Percentiles rank a stretch among this genome's conserved stretches.
phyloP scores from a whole-genome alignment of 371 early-diverging fungal species.

The Mortierella sp. region DNA sequence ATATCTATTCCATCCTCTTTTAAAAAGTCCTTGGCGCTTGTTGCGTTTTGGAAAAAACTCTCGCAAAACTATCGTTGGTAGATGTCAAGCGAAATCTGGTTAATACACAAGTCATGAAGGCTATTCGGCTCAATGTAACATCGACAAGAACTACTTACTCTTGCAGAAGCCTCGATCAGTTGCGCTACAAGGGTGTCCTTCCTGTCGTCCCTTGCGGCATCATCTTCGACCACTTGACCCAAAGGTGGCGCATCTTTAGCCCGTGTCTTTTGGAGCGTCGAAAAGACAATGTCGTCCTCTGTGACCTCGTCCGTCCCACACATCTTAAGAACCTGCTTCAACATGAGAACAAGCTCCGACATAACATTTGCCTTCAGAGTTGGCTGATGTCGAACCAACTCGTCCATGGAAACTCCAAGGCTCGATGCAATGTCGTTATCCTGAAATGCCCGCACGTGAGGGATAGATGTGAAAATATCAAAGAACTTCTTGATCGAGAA shows the following conservation, averaged over 20 bases:
- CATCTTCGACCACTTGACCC: constrained; percentile 50
- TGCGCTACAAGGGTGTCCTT: constrained; percentile 64
- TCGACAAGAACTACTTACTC: constrained; percentile 53
- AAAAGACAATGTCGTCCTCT: constrained; percentile 62
- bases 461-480: constrained; percentile 78
- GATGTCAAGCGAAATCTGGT: not conserved
- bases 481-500: constrained; percentile 83
- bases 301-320: constrained; percentile 58
- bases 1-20: constrained; percentile 76
- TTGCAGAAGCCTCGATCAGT: constrained; percentile 63
- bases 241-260: constrained; percentile 35
- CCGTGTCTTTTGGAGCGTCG: constrained; percentile 52
- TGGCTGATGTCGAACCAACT: constrained; percentile 96
- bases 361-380: constrained; percentile 78
- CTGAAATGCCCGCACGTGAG: constrained; percentile 80
- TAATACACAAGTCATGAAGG: not conserved
- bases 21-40: constrained; percentile 82
- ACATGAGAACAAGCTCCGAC: constrained; percentile 74
- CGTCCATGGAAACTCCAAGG: constrained; percentile 92
- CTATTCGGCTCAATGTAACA: not conserved
- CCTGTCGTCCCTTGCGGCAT: constrained; percentile 64
- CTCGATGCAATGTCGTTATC: constrained; percentile 86
- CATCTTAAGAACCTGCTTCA: constrained; percentile 67
- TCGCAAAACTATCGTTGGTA: constrained; percentile 76
- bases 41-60: constrained; percentile 85